A percentile compares a stretch with the other conserved stretches of the same genome.
phyloP scores from a whole-genome alignment of 2,329 filamentous ascomycete species.

The Didymosphaeria variabile region DNA sequence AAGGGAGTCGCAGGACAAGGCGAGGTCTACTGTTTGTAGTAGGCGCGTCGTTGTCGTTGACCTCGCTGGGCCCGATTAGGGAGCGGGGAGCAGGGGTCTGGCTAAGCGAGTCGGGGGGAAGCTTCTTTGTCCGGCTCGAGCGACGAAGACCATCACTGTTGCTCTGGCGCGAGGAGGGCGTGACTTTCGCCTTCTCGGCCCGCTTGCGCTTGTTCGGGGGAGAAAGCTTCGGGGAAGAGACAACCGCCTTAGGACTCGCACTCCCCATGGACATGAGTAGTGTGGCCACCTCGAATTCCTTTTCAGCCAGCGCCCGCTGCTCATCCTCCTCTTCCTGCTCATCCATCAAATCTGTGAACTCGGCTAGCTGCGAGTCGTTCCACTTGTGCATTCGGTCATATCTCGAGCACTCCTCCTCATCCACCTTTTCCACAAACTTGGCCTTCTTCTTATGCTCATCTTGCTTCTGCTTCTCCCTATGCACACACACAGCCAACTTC shows the following conservation, averaged over 20 bases:
- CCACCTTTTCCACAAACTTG: not conserved
- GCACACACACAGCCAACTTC: not conserved
- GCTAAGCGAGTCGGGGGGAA: not conserved
- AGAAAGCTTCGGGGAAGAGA: too few species aligned
- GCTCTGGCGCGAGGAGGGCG: not conserved
- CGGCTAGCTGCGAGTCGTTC: too few species aligned
- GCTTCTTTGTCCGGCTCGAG: not conserved
- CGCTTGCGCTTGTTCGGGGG: not conserved
- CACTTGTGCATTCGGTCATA: too few species aligned
- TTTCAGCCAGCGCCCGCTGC: not conserved
- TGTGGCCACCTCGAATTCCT: not conserved
- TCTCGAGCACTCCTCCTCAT: too few species aligned
- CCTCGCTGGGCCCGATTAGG: not conserved
- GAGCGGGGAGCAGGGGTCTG: not conserved
- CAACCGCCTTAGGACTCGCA: too few species aligned
- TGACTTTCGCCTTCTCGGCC: not conserved
- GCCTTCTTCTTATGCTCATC: not conserved
- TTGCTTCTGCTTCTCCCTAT: not conserved
- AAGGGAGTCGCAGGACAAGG: not conserved
- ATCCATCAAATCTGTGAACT: too few species aligned
- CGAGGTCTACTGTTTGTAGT: not conserved
- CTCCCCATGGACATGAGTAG: too few species aligned
- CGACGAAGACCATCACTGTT: not conserved
- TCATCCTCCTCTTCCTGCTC: too few species aligned
- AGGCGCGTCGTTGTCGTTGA: not conserved